phyloP scores from a whole-genome alignment of 1,284 basidiomycete species.

The Cutaneotrichosporon mucoides region DNA sequence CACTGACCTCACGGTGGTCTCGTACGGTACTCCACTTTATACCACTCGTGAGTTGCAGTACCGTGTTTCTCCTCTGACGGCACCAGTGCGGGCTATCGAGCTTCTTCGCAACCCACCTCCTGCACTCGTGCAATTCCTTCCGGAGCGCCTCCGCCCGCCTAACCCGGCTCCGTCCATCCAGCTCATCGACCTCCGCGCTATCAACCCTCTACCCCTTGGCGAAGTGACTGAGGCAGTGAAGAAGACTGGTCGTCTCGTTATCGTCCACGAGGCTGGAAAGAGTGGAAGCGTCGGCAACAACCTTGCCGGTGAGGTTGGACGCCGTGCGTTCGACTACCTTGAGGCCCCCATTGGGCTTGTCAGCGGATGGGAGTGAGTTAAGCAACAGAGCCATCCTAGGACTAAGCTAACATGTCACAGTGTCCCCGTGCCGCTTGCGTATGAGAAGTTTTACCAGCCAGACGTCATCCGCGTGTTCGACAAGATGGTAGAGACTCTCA shows the following conservation, averaged over 20 bases:
- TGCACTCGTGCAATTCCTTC: constrained; percentile 65
- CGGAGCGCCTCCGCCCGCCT: constrained; percentile 62
- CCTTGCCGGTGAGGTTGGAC: constrained; percentile 78
- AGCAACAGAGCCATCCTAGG: no score
- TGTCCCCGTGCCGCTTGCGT: constrained; percentile 72
- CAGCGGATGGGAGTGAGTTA: constrained; percentile 84
- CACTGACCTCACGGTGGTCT: constrained; percentile 76
- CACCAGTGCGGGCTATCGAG: constrained; percentile 41
- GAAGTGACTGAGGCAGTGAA: constrained; percentile 74
- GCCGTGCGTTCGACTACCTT: constrained; percentile 77
- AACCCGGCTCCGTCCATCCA: constrained; percentile 60
- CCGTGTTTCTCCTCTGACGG: constrained; percentile 50
- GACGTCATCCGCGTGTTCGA: constrained; percentile 78
- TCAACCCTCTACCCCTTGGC: constrained; percentile 83
- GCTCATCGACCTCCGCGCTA: constrained; percentile 83
- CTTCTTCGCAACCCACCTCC: constrained; percentile 56
- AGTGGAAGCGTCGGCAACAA: constrained; percentile 82
- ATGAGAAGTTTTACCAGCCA: constrained; percentile 86
- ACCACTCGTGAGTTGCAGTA: constrained; percentile 63
- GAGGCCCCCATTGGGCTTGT: constrained; percentile 82
- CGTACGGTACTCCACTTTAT: constrained; percentile 90
- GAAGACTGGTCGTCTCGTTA: constrained; percentile 75
- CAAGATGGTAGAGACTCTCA: constrained; percentile 74
- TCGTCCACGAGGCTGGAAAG: constrained; percentile 84
- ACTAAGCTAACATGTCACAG: constrained; percentile 48